Evolutionary conservation across 495 filamentous ascomycete genomes (phyloP).

Genomic region (Thozetella sp.): DNA sequence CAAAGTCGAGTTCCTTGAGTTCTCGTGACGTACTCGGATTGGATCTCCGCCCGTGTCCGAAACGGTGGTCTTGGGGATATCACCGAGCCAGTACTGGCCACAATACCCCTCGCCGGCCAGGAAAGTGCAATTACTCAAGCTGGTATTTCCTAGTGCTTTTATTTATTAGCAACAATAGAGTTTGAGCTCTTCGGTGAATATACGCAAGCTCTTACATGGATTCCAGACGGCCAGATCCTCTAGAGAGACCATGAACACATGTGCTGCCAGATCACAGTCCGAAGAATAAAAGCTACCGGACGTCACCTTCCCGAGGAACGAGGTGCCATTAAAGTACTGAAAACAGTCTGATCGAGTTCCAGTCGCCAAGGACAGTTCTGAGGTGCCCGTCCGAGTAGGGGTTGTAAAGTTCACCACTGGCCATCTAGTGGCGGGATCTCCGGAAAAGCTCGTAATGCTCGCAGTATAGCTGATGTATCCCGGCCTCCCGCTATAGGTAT

Average conservation of each 20-base stretch:
- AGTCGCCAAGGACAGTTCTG: slow-evolving; percentile 10
- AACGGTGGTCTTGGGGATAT: too few relatives aligned
- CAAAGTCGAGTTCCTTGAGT: too few relatives aligned
- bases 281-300: background rate
- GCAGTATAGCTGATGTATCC: slow-evolving; percentile 14
- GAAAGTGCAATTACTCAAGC: too few relatives aligned
- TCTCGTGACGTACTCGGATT: too few relatives aligned
- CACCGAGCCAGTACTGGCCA: too few relatives aligned
- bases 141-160: too few relatives aligned
- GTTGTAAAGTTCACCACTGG: slow-evolving; percentile 12
- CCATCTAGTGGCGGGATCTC: slow-evolving; percentile 4
- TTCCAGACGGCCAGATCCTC: slow-evolving; percentile 9
- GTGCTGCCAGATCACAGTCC: slow-evolving; percentile 8
- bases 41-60: too few relatives aligned
- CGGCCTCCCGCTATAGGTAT: slow-evolving; percentile 6
- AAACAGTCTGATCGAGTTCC: slow-evolving; percentile 18
- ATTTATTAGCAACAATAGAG: too few relatives aligned
- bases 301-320: background rate
- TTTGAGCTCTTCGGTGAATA: too few relatives aligned
- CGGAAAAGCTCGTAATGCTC: slow-evolving; percentile 1
- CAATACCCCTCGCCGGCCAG: too few relatives aligned
- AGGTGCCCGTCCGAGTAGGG: slow-evolving; percentile 5
- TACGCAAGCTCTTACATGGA: too few relatives aligned
- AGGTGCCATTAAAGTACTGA: slow-evolving; percentile 11
- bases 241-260: slow-evolving; percentile 5